Evolutionary conservation across 495 filamentous ascomycete genomes (phyloP), one percentile per base, ranked within the genome.

Genomic region (Neurospora sp.): DNA sequence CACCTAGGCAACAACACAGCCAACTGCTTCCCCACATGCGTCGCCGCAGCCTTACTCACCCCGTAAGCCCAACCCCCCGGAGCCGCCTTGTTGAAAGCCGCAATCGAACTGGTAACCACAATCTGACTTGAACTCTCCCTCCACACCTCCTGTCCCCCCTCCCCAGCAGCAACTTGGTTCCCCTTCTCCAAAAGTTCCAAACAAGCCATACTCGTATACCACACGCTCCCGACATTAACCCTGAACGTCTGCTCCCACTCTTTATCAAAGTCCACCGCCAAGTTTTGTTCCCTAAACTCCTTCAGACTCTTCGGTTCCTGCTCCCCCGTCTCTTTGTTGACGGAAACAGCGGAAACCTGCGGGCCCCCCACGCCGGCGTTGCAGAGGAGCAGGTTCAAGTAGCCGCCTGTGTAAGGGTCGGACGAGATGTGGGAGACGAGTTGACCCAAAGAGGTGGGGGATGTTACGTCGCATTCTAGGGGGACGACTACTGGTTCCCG

Each of bases 351-450:
- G 10, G 18, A 77, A 5, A 84, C 83, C 23, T 80, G 77, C 2
- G 90, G 88, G 11, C 90, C 91, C 27, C 85, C 78, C 35, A 88
- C 84, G 18, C 91, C 91, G 9, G 89, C 87, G 81, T 93, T 93
- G 74, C 89, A 90, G 39, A 92, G 84, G 0, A 93, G 79, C 44
- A 93, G 78, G 77, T 93, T 89, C 41, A 92, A 83, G 73, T 87
- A 88, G 5, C 84, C 88, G 3, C 31, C 31, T 2, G 82, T 82
- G 12, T 31, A 35, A 2, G 54, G 54, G 40, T 92, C 89, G 5
- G 82, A 78, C 39, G 85, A 79, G 69, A 92, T 83, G 1, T 85
- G 78, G 3, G 31, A 88, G 85, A 14, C 81, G 78, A 72, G 87
- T 39, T 39, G 38, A 39, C 38, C 76, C 0, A 93, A 84, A 12